A percentile compares a stretch with the other conserved stretches of the same genome.
Evolutionary conservation across 1,284 basidiomycete species (phyloP).

Genomic region (Naganishia sp.): DNA sequence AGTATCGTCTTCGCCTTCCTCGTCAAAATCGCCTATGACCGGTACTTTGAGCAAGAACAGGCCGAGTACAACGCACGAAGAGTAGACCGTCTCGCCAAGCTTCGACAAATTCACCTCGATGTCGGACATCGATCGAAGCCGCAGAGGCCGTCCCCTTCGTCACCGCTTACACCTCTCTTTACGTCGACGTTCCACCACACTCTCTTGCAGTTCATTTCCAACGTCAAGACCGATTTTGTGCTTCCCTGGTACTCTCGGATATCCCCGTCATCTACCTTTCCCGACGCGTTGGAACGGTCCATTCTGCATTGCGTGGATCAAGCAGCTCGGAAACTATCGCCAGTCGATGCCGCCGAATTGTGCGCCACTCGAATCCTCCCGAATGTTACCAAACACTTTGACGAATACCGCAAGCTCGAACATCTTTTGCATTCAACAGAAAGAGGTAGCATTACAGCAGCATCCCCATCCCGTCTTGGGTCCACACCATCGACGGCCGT

Average conservation of each 20-base stretch:
- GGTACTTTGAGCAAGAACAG: neutral
- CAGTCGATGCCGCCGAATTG: slow-evolving; percentile 73
- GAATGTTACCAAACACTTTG: slow-evolving; percentile 81
- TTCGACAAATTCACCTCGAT: neutral
- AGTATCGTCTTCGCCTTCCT: slow-evolving; percentile 2
- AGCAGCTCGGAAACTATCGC: slow-evolving; percentile 61
- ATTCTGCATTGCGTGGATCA: slow-evolving; percentile 68
- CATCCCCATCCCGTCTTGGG: no score
- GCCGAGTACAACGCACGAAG: neutral
- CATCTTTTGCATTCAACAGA: slow-evolving; percentile 67
- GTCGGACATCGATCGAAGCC: no score
- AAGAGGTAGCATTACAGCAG: no score
- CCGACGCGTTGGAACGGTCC: slow-evolving; percentile 73
- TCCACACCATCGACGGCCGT: slow-evolving; percentile 39
- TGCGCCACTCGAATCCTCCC: slow-evolving; percentile 82
- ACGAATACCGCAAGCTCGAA: slow-evolving; percentile 89
- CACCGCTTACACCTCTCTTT: no score
- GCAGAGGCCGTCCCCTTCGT: no score
- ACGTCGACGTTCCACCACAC: neutral
- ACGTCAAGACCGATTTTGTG: slow-evolving; percentile 24
- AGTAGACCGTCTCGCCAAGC: neutral
- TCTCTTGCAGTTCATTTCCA: neutral
- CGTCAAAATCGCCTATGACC: neutral
- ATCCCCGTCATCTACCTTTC: slow-evolving; percentile 82
- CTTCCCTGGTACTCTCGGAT: slow-evolving; percentile 51